Evolutionary conservation across 2,329 filamentous ascomycete species (phyloP).

Genomic region (Dryadomyces quercivorus): DNA sequence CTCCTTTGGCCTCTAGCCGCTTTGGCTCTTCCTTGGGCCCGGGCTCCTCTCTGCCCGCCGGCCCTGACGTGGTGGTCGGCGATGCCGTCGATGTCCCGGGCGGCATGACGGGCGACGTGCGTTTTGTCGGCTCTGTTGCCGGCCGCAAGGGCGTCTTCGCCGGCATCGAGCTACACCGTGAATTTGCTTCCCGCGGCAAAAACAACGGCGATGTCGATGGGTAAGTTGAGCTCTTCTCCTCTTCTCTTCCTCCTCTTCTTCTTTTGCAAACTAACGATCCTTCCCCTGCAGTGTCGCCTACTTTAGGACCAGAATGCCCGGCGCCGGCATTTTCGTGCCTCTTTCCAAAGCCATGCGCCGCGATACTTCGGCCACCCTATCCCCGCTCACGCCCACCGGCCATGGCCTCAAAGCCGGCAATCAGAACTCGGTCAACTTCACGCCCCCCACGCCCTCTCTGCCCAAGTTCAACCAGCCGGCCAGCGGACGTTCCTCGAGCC

Average conservation of each 20-base stretch:
- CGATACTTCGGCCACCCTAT: conserved; percentile 39
- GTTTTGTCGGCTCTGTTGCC: conserved; percentile 74
- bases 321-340: conserved; percentile 88
- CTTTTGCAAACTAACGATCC: neutral
- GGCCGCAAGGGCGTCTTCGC: conserved; percentile 89
- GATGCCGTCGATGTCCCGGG: conserved; percentile 86
- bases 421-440: conserved; percentile 48
- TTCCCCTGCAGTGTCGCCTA: conserved; percentile 47
- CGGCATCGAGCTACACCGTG: conserved; percentile 74
- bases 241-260: conserved; percentile 1
- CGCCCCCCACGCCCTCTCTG: conserved; percentile 52
- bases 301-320: conserved; percentile 66
- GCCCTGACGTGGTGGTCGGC: conserved; percentile 54
- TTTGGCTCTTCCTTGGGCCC: conserved; percentile 14
- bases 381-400: conserved; percentile 55
- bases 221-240: conserved; percentile 30
- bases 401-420: conserved; percentile 39
- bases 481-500: conserved; percentile 48
- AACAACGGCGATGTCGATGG: conserved; percentile 95
- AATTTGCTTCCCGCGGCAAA: conserved; percentile 77
- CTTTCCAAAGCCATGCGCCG: conserved; percentile 66
- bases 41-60: conserved; percentile 11
- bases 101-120: conserved; percentile 80
- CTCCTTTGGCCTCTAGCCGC: conserved; percentile 38
- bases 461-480: conserved; percentile 84